A percentile compares a stretch with the other conserved stretches of the same genome.
phyloP scores from a whole-genome alignment of 805 yeast species.

The Lipomyces sp. region DNA sequence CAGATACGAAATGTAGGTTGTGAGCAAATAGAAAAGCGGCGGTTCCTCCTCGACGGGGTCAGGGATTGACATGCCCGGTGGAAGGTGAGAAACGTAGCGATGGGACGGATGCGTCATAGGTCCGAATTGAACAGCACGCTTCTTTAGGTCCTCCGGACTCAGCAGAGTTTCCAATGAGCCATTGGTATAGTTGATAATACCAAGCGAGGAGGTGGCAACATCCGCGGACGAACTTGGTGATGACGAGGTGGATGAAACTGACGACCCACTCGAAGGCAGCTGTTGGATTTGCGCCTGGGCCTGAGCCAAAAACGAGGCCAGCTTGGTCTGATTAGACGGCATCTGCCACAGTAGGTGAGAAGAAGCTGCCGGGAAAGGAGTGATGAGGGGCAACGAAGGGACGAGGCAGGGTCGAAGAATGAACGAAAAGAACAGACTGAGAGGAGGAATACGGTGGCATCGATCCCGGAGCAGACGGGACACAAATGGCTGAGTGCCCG shows the following conservation, averaged over 20 bases:
- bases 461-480: too few species aligned
- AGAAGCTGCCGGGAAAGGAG: not conserved
- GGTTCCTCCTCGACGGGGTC: conserved; percentile 67
- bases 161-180: conserved; percentile 11
- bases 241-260: conserved; percentile 6
- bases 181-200: conserved; percentile 16
- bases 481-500: too few species aligned
- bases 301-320: conserved; percentile 27
- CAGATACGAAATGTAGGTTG: conserved; percentile 83
- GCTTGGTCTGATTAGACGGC: conserved; percentile 26
- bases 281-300: conserved; percentile 26
- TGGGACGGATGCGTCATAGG: conserved; percentile 27
- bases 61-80: conserved; percentile 37
- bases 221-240: conserved; percentile 7
- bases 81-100: conserved; percentile 17
- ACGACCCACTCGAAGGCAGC: conserved; percentile 8
- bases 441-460: too few species aligned
- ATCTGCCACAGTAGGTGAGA: not conserved
- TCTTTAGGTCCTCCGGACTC: conserved; percentile 10
- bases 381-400: not conserved
- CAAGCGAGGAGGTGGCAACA: conserved; percentile 9
- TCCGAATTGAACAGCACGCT: conserved; percentile 21
- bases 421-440: too few species aligned
- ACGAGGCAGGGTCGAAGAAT: not conserved
- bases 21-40: conserved; percentile 70